Conservation (phyloP, 306 rosid species). For the Vachellia collinsii region DNA sequence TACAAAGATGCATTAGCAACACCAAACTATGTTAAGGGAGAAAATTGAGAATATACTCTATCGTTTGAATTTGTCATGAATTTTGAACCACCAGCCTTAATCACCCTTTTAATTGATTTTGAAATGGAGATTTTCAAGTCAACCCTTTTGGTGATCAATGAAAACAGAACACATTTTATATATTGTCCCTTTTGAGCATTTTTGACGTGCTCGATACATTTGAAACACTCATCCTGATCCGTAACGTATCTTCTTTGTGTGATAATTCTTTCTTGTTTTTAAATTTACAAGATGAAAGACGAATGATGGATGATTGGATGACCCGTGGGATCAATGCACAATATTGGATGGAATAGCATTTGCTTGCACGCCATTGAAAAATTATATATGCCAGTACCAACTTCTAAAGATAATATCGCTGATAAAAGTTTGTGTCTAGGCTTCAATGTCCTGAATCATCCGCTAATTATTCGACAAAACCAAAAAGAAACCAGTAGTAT, state of each 20-base stretch:
- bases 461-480: background rate
- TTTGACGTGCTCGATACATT: background rate
- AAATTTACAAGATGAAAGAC: slow-evolving; percentile 17
- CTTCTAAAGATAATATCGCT: background rate
- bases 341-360: slow-evolving; percentile 24
- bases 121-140: no score
- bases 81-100: background rate
- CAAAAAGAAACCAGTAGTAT: background rate
- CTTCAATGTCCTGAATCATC: background rate
- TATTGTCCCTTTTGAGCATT: background rate
- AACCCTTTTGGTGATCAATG: no score
- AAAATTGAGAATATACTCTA: background rate
- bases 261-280: background rate
- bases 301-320: background rate
- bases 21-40: background rate
- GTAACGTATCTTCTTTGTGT: background rate
- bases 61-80: background rate
- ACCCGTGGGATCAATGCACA: slow-evolving; percentile 13
- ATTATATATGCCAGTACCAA: background rate
- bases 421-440: background rate
- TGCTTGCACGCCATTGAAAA: slow-evolving; percentile 45
- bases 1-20: background rate
- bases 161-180: no score
- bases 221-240: background rate
- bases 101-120: background rate